Conservation (phyloP, 2,329 filamentous ascomycete species). For the Ceratocystis ficicola region DNA sequence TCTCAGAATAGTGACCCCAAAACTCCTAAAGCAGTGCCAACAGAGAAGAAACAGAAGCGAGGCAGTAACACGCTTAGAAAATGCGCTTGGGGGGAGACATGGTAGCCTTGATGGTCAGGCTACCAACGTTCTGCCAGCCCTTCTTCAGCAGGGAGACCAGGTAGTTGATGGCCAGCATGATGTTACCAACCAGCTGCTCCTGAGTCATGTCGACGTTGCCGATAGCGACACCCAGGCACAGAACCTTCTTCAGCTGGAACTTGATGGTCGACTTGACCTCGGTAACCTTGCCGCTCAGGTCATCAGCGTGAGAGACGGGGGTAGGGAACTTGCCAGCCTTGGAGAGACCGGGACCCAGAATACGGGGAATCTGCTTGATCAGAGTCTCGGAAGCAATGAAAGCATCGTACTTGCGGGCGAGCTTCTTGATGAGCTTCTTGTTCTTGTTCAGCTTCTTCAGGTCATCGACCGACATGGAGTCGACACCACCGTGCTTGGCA, state of each 20-base stretch:
- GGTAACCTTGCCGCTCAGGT: slow-evolving; percentile 87
- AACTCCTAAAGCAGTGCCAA: not conserved
- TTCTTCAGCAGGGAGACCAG: slow-evolving; percentile 99
- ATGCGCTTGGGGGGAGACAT: slow-evolving; percentile 98
- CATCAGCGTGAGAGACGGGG: slow-evolving; percentile 91
- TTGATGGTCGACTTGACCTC: slow-evolving; percentile 99
- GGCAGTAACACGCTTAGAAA: slow-evolving; percentile 54
- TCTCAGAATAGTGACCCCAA: slow-evolving; percentile 7
- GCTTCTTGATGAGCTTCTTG: slow-evolving; percentile 99
- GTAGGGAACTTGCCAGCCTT: slow-evolving; percentile 99
- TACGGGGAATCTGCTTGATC: slow-evolving; percentile 99
- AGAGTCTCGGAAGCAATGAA: slow-evolving; percentile 94
- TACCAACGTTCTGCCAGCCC: slow-evolving; percentile 99
- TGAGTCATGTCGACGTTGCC: slow-evolving; percentile 96
- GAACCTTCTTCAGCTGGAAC: slow-evolving; percentile 99
- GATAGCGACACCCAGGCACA: slow-evolving; percentile 98
- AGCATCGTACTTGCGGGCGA: slow-evolving; percentile 99
- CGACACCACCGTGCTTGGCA: slow-evolving; percentile 97
- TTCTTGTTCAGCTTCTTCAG: slow-evolving; percentile 99
- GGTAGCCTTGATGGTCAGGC: slow-evolving; percentile 98
- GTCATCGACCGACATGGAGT: slow-evolving; percentile 97
- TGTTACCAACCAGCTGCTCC: slow-evolving; percentile 94
- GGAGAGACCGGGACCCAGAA: slow-evolving; percentile 94
- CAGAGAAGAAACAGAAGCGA: slow-evolving; percentile 23
- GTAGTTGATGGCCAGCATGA: slow-evolving; percentile 99